Conservation (phyloP, 805 yeast species). For the Saccharomycopsis schoenii region DNA sequence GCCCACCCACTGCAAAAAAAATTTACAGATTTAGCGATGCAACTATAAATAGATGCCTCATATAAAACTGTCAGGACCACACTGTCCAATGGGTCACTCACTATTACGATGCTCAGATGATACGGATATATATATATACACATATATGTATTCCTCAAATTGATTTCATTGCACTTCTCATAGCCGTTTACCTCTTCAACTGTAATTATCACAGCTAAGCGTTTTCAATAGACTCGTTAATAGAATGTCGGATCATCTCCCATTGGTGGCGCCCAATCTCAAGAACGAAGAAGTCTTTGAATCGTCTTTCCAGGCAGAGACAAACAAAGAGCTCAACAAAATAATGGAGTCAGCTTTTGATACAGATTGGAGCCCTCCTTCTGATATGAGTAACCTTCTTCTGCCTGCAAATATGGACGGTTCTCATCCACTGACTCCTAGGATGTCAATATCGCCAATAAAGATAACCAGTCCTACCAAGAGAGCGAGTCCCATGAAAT, state of each 20-base stretch:
- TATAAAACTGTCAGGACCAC: too few species aligned
- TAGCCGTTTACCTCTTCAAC: too few species aligned
- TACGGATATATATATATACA: too few species aligned
- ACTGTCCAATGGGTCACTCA: too few species aligned
- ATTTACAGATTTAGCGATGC: too few species aligned
- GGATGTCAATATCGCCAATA: neutral
- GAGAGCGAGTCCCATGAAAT: neutral
- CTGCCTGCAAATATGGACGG: neutral
- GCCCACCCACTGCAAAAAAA: too few species aligned
- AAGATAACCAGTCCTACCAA: neutral
- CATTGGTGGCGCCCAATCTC: conserved; percentile 7
- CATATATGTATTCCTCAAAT: too few species aligned
- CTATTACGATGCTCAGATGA: too few species aligned
- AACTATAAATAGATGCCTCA: too few species aligned
- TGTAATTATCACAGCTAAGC: too few species aligned
- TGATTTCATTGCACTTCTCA: too few species aligned
- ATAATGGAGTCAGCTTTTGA: conserved; percentile 14
- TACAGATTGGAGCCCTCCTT: conserved; percentile 2
- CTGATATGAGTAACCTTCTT: conserved; percentile 11
- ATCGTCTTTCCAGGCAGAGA: conserved; percentile 16
- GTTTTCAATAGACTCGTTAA: neutral
- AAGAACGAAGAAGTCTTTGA: conserved; percentile 13
- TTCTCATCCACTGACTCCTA: neutral
- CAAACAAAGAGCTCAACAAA: conserved; percentile 16
- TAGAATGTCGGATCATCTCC: neutral